These are phyloP conservation scores for Blastobotrys persicus DNA, from an alignment of 1,139 yeast species.

Conservation along the genomic window DNA sequence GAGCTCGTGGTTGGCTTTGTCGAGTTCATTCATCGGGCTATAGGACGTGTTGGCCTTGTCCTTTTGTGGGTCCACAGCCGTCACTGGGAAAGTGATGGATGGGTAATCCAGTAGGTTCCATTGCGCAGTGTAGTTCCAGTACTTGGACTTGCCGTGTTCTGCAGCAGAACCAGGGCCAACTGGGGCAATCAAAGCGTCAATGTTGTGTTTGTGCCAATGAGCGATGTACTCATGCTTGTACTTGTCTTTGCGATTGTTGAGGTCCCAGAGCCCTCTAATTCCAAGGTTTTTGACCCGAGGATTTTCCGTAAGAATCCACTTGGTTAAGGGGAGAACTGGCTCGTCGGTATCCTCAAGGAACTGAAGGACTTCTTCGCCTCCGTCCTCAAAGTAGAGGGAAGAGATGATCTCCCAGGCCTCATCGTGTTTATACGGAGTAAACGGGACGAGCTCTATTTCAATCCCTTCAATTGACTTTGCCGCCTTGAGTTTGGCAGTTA, in stretches of 20 bases:
- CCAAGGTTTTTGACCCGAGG: slow-evolving; percentile 22
- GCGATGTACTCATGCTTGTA: slow-evolving; percentile 36
- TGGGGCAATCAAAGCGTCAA: slow-evolving; percentile 69
- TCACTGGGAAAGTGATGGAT: slow-evolving; percentile 52
- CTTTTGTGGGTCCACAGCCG: slow-evolving; percentile 44
- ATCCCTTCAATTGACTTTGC: slow-evolving; percentile 34
- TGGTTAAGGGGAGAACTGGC: slow-evolving; percentile 37
- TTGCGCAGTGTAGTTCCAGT: slow-evolving; percentile 63
- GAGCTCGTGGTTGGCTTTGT: slow-evolving; percentile 29
- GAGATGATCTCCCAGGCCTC: slow-evolving; percentile 41
- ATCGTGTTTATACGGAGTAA: slow-evolving; percentile 42
- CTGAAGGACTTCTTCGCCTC: slow-evolving; percentile 41
- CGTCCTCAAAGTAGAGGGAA: slow-evolving; percentile 48
- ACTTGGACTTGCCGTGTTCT: slow-evolving; percentile 57
- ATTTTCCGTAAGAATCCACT: slow-evolving; percentile 26
- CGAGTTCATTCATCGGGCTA: slow-evolving; percentile 34
- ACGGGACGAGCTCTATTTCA: slow-evolving; percentile 42
- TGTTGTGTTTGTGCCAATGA: slow-evolving; percentile 48
- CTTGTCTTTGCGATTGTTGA: slow-evolving; percentile 34
- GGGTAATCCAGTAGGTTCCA: slow-evolving; percentile 56
- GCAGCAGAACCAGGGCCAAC: slow-evolving; percentile 73
- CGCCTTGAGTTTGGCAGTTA: slow-evolving; percentile 31
- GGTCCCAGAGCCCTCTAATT: slow-evolving; percentile 40
- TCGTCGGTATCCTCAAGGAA: slow-evolving; percentile 47
- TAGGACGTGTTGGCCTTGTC: slow-evolving; percentile 35